Base-by-base conservation (phyloP, 176 grass and related monocot species). In the Oryza australiensis region DNA sequence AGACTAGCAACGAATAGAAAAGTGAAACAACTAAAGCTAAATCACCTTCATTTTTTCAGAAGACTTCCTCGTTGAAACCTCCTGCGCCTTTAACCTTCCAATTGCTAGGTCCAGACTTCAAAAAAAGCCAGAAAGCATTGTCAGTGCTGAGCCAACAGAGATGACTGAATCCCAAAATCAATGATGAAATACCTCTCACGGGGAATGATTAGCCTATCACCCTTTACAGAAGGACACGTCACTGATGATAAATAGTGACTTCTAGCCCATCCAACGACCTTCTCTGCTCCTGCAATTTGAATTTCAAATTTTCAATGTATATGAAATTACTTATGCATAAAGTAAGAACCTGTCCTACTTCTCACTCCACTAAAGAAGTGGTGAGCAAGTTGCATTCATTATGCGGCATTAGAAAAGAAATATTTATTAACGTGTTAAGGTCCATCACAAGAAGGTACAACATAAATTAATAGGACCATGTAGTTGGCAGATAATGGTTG, bases 251-350 rank as follows among this genome's bases (percentile, higher is more conserved):
- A 75, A 78, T 93, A 95, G 75, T 99, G 88, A 93, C 68, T 99
- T 86, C 76, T 95, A 84, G 96, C 96, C 88, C 90, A 99, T 81
- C 96, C 96, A 78, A 89, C 38, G 34, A 95, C 93, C 70, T 85
- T 93, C 88, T 93, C 90, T 66, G 96, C 82, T 86, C 78, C 96
- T 99, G 80, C 59, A 91, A 73, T 91, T 41, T 12, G 37, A 26
- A 84, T 49, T 55, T 2, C 51, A 55, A 55, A 55, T 55, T 24
- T 23, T 11, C 55, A 60, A 23, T 60, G 22, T 4, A 78, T 73
- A 82, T 7, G 45, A 72, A 62, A 30, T 72, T 72, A 30, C 23
- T 71, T 69, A 71, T 64, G 78, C 46, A 79, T 27, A 28, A 29
- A 70, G 35, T 43, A 45, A 89, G 63, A 8, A 84, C 16, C 18